These are phyloP conservation scores for Trichodelitschia bisporula DNA, from an alignment of 495 filamentous ascomycete genomes.

Conservation along the genomic window DNA sequence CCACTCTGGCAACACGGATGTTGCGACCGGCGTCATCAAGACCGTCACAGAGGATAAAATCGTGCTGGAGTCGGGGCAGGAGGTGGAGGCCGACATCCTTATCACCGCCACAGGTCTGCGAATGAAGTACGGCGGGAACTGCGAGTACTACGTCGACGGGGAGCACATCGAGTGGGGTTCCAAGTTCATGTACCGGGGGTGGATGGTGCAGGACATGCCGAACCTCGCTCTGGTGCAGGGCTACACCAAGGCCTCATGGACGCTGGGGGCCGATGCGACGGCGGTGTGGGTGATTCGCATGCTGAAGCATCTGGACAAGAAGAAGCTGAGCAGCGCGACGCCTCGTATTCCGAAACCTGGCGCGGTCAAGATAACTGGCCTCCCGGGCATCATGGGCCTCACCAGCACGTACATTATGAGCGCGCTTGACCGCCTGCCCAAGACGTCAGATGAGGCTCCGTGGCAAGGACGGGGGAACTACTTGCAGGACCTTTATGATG, in stretches of 20 bases:
- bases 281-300: constrained; percentile 22
- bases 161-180: constrained; percentile 19
- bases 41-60: constrained; percentile 34
- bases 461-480: constrained; percentile 32
- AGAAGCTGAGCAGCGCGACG: constrained; percentile 14
- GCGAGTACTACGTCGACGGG: constrained; percentile 29
- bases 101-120: constrained; percentile 51
- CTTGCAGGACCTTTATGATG: constrained; percentile 24
- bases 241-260: constrained; percentile 34
- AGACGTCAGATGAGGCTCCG: constrained; percentile 22
- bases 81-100: constrained; percentile 42
- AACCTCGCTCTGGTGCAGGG: constrained; percentile 31
- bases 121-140: constrained; percentile 26
- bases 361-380: constrained; percentile 13
- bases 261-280: constrained; percentile 30
- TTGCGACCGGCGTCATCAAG: constrained; percentile 48
- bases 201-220: constrained; percentile 34
- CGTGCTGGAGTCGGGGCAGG: constrained; percentile 26
- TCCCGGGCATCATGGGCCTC: constrained; percentile 20
- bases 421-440: constrained; percentile 19
- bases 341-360: constrained; percentile 11
- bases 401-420: constrained; percentile 25
- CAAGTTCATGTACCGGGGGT: constrained; percentile 30
- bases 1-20: constrained; percentile 25
- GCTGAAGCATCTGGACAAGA: constrained; percentile 18